Base-by-base conservation (phyloP, 768 basidiomycete genomes). In the Rubroboletus satanas region DNA sequence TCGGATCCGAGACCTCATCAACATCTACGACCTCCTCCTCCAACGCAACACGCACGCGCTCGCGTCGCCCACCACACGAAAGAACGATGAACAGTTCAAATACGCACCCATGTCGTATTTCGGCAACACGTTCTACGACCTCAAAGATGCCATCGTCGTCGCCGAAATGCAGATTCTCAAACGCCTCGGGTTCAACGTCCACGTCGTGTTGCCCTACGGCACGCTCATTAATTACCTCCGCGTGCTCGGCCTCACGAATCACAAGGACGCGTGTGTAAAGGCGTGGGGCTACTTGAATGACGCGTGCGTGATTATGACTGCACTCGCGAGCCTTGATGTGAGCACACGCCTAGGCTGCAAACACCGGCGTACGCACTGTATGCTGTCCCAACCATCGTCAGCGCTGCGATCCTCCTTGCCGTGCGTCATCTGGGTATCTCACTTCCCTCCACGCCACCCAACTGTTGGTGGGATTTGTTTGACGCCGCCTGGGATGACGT, bases 111-210 rank as follows among this genome's bases (percentile, higher is more conserved):
- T 93, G 90, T 85, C 88, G 17, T 95, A 93, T 73, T 94, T 91
- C 69, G 85, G 90, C 14, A 81, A 80, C 63, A 86, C 84, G 2
- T 98, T 96, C 66, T 98, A 98, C 75, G 91, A 95, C 58, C 79
- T 93, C 70, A 98, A 96, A 67, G 97, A 99, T 66, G 87, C 90
- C 7, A 76, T 98, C 46, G 93, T 98, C 21, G 88, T 95, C 14
- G 85, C 89, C 2, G 97, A 99, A 72, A 98, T 98, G 93, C 97
- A 99, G 69, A 82, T 98, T 21, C 79, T 99, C 60, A 99, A 99
- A 72, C 81, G 96, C 23, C 80, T 99, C 11, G 96, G 92, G 1
- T 99, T 98, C 75, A 90, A 98, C 65, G 91, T 96, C 38, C 87
- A 91, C 62, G 90, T 96, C 43, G 89, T 92, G 11, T 76, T 98